Conservation (phyloP, 495 filamentous ascomycete species). For the Aspergillus sclerotiicarbonarius region DNA sequence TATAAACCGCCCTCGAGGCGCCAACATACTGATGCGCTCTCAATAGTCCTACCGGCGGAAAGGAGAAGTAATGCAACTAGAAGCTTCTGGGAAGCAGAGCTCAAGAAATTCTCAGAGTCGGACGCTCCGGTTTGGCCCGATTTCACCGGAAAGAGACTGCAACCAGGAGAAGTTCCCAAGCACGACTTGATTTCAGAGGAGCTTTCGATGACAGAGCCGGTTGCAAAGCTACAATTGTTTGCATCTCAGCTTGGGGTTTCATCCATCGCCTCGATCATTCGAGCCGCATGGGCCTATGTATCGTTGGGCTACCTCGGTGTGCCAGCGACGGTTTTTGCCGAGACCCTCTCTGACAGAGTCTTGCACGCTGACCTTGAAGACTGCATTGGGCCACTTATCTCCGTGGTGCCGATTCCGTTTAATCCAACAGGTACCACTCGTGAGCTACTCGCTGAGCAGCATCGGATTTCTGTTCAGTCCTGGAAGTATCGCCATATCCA, state of each 20-base stretch:
- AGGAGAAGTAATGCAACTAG: conserved; percentile 17
- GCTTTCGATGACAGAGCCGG: conserved; percentile 13
- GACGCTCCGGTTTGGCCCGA: conserved; percentile 33
- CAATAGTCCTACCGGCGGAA: conserved; percentile 20
- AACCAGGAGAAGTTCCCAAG: conserved; percentile 15
- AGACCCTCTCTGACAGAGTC: conserved; percentile 33
- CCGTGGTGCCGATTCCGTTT: conserved; percentile 35
- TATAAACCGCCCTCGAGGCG: conserved; percentile 21
- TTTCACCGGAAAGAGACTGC: conserved; percentile 22
- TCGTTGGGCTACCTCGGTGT: conserved; percentile 31
- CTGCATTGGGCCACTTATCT: conserved; percentile 31
- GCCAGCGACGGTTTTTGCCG: conserved; percentile 31
- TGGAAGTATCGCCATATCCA: conserved; percentile 29
- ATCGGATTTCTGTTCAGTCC: conserved; percentile 22
- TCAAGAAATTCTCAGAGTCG: conserved; percentile 17
- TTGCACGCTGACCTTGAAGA: conserved; percentile 25
- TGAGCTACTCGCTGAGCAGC: conserved; percentile 24
- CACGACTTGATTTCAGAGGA: conserved; percentile 18
- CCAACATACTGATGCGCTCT: conserved; percentile 27
- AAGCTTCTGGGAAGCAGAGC: conserved; percentile 26
- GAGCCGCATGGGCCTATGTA: conserved; percentile 31
- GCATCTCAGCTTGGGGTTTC: conserved; percentile 27
- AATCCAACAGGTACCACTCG: conserved; percentile 18
- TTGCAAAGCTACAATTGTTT: conserved; percentile 17
- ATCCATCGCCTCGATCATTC: conserved; percentile 31